Evolutionary conservation across 345 rosid species (phyloP).

Genomic region (Fremontodendron californicum): DNA sequence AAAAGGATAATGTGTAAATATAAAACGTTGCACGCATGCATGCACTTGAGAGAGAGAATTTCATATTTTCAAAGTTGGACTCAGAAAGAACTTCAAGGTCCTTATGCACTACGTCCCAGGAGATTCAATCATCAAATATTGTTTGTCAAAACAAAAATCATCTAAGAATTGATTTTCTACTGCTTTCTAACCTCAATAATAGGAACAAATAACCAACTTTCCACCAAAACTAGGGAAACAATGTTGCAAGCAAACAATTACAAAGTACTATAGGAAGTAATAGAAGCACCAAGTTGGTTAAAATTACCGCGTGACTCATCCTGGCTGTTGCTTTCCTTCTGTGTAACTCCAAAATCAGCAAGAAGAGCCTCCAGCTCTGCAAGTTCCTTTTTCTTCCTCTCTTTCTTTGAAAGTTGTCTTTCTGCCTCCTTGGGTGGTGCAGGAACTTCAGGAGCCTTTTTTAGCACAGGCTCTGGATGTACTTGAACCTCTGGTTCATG

Average conservation of each 20-base stretch:
- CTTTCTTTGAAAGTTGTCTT: conserved; percentile 88
- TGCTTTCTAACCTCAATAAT: background rate
- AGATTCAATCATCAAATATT: no score
- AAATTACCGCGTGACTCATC: conserved; percentile 48
- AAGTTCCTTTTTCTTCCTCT: conserved; percentile 82
- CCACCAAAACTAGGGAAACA: background rate
- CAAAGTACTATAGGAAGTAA: background rate
- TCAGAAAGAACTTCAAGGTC: background rate
- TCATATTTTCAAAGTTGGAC: background rate
- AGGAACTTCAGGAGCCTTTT: conserved; percentile 50
- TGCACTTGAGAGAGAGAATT: background rate
- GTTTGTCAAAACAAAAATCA: no score
- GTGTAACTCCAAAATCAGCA: conserved; percentile 64
- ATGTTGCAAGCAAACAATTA: background rate
- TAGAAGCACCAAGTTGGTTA: background rate
- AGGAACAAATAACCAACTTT: background rate
- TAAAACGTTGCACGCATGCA: background rate
- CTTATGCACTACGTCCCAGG: background rate
- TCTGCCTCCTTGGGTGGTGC: conserved; percentile 62
- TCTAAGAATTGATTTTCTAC: background rate
- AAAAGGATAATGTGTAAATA: background rate
- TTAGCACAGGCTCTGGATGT: conserved; percentile 46
- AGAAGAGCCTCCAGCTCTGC: conserved; percentile 86
- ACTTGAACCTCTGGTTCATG: conserved; percentile 49
- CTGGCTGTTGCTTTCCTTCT: conserved; percentile 47